A percentile compares a stretch with the other conserved stretches of the same genome.
These are phyloP conservation scores for Nemania diffusa DNA, from an alignment of 2,329 filamentous ascomycete species.

Conservation along the genomic window DNA sequence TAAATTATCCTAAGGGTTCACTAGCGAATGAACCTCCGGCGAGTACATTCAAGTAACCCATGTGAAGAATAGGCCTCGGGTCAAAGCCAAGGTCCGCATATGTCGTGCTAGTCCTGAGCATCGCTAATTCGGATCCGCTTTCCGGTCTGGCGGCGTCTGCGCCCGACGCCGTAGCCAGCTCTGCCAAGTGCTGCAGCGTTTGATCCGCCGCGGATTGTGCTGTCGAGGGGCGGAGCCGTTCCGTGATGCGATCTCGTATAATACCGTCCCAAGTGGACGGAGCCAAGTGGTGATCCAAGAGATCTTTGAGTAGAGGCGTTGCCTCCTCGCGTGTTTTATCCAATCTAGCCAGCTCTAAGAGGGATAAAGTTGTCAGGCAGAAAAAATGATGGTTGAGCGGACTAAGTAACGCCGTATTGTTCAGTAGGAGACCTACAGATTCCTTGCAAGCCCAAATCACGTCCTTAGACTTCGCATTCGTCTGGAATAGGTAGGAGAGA, in stretches of 20 bases:
- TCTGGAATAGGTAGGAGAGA: conserved; percentile 69
- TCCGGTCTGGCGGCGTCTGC: conserved; percentile 42
- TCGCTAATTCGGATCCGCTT: conserved; percentile 36
- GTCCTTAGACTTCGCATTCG: conserved; percentile 64
- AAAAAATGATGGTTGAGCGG: conserved; percentile 76
- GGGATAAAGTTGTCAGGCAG: conserved; percentile 67
- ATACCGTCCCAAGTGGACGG: conserved; percentile 67
- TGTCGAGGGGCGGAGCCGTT: conserved; percentile 51
- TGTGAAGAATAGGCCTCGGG: conserved; percentile 51
- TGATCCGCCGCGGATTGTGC: conserved; percentile 58
- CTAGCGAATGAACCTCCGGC: conserved; percentile 36
- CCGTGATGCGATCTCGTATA: conserved; percentile 63
- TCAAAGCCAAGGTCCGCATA: conserved; percentile 58
- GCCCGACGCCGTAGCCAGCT: conserved; percentile 61
- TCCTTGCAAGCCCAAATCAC: conserved; percentile 70
- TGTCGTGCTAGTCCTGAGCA: conserved; percentile 48
- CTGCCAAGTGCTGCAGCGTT: conserved; percentile 70
- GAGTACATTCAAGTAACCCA: conserved; percentile 54
- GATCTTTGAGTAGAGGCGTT: conserved; percentile 62
- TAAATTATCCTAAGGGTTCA: conserved; percentile 34
- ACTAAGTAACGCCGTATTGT: conserved; percentile 64
- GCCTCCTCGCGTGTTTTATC: conserved; percentile 68
- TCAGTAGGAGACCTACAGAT: conserved; percentile 67
- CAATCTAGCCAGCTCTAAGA: conserved; percentile 67
- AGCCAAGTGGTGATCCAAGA: conserved; percentile 64